phyloP scores from a whole-genome alignment of 345 rosid species.

The Anacardium occidentale region DNA sequence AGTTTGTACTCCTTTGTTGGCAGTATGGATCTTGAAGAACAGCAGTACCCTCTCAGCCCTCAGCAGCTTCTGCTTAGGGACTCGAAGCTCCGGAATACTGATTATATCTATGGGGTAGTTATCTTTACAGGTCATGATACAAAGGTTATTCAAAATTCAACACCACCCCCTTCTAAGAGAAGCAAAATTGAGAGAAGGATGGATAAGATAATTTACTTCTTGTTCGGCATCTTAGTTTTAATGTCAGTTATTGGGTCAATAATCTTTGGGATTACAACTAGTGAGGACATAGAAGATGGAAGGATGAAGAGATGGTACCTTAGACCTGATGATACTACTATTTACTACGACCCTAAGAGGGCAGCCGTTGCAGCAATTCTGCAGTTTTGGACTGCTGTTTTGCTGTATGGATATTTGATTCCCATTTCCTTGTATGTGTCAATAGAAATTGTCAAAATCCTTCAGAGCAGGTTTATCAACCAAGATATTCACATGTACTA shows the following conservation, averaged over 20 bases:
- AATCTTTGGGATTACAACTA: conserved; percentile 71
- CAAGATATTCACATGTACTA: conserved; percentile 79
- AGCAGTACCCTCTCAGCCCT: conserved; percentile 68
- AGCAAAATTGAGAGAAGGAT: conserved; percentile 83
- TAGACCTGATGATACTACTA: conserved; percentile 70
- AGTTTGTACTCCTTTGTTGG: conserved; percentile 84
- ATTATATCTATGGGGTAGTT: conserved; percentile 76
- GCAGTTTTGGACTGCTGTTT: conserved; percentile 79
- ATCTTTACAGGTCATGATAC: conserved; percentile 90
- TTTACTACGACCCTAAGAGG: conserved; percentile 59
- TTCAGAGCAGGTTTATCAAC: conserved; percentile 89
- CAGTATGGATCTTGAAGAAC: conserved; percentile 60
- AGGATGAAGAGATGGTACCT: conserved; percentile 93
- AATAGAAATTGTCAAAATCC: conserved; percentile 86
- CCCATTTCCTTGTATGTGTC: conserved; percentile 94
- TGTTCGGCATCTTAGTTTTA: conserved; percentile 61
- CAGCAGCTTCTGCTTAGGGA: conserved; percentile 93
- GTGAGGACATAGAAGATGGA: conserved; percentile 60
- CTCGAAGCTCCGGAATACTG: conserved; percentile 87
- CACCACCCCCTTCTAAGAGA: conserved; percentile 90
- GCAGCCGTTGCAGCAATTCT: conserved; percentile 61
- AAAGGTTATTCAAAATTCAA: conserved; percentile 90
- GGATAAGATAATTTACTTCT: conserved; percentile 73
- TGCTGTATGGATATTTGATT: conserved; percentile 87
- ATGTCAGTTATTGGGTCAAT: conserved; percentile 69